Evolutionary conservation across 2,329 filamentous ascomycete species (phyloP).

Genomic region (Xylaria arbuscula): DNA sequence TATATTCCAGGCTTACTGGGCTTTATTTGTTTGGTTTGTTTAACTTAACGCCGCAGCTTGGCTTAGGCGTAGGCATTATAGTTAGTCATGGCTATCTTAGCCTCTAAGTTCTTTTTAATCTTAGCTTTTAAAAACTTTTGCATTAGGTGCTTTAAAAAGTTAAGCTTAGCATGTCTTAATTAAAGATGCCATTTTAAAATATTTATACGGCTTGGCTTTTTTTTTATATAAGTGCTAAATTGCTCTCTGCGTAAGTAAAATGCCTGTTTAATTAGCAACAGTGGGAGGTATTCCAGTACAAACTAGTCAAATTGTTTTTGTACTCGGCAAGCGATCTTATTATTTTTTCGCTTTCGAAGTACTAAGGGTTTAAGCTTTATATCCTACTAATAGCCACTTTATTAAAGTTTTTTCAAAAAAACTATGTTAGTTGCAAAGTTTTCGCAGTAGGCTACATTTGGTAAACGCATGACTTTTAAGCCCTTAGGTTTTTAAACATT

Average conservation of each 20-base stretch:
- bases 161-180: background rate
- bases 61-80: background rate
- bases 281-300: background rate
- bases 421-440: background rate
- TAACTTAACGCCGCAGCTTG: background rate
- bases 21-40: background rate
- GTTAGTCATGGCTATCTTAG: background rate
- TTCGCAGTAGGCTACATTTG: too few relatives aligned
- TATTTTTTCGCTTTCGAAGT: background rate
- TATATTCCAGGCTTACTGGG: background rate
- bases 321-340: background rate
- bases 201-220: background rate
- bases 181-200: background rate
- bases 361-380: background rate
- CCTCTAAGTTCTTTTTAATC: background rate
- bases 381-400: background rate
- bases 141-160: background rate
- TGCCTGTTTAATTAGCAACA: background rate
- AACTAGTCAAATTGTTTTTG: background rate
- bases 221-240: background rate
- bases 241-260: background rate
- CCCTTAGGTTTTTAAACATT: too few relatives aligned
- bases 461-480: too few relatives aligned
- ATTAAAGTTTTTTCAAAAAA: background rate
- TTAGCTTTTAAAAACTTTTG: background rate